Percentiles rank a stretch among this genome's conserved stretches.
Evolutionary conservation across 1,284 basidiomycete species (phyloP).

Genomic region (Omphalotus olearius): DNA sequence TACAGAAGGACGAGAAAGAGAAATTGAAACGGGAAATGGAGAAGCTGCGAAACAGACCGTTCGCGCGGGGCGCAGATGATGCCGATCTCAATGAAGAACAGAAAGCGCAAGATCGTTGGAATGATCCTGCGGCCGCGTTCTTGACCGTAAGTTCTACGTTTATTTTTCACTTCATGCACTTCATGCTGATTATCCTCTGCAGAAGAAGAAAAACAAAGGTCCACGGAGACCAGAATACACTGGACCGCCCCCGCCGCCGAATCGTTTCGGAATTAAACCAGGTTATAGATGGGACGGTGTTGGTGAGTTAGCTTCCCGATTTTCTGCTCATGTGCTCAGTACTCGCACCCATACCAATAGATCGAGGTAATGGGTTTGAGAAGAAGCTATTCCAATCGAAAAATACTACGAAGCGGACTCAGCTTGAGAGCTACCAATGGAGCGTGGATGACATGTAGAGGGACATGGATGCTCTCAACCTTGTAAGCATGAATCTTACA

Average conservation of each 20-base stretch:
- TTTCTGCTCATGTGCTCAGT: not conserved
- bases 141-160: slow-evolving; percentile 63
- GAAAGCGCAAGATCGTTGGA: slow-evolving; percentile 81
- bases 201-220: slow-evolving; percentile 75
- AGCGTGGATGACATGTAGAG: slow-evolving; percentile 87
- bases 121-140: slow-evolving; percentile 94
- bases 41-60: slow-evolving; percentile 59
- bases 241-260: slow-evolving; percentile 87
- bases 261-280: slow-evolving; percentile 92
- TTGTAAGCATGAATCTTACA: not conserved
- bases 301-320: slow-evolving; percentile 48
- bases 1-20: slow-evolving; percentile 79
- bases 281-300: slow-evolving; percentile 98
- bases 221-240: slow-evolving; percentile 81
- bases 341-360: slow-evolving; percentile 34
- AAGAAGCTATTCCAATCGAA: slow-evolving; percentile 83
- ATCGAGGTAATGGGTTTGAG: slow-evolving; percentile 93
- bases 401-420: slow-evolving; percentile 69
- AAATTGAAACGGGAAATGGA: slow-evolving; percentile 60
- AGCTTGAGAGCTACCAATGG: slow-evolving; percentile 76
- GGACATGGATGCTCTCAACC: not conserved
- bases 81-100: slow-evolving; percentile 79
- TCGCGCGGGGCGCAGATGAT: slow-evolving; percentile 84
- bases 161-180: not conserved
- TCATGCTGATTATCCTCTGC: slow-evolving; percentile 9